Evolutionary conservation across 768 basidiomycete species (phyloP), one percentile per base, ranked within the genome.

Genomic region (Amanita subjunquillea): DNA sequence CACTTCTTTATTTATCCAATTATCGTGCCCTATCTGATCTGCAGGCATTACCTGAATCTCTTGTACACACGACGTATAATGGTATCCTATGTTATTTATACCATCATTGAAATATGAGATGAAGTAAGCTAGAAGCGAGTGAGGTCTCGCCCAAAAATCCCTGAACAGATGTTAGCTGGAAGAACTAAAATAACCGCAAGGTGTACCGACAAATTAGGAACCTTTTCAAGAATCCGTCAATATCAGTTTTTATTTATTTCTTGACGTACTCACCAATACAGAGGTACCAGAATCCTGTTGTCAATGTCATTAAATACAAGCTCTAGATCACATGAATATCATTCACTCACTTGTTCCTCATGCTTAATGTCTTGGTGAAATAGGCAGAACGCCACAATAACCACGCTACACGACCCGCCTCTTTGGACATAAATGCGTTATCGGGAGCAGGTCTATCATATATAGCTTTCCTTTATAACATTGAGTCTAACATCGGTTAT

Each of bases 331-430:
- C 6, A 20, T 41, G 34, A 32, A 47, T 32, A n/a, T 6, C 12
- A 17, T 50, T 20, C 6, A 73, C 75, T 59, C 57, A 82, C 81
- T 81, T 85, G 66, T 88, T 88, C 64, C 85, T 72, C 56, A 76
- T 54, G 60, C 83, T 87, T 50, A 90, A 64, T 3, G 85, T 85
- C 78, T 79, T 79, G 4, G 84, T 85, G 63, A 87, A 86, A 67
- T 91, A 90, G 2, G 87, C 86, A 15, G 82, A 84, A 50, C 87
- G 73, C 87, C 87, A 89, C 45, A 89, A 70, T 30, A 89, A 69
- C 86, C 86, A 89, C 9, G 87, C 87, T 37, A 85, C 56, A 36
- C 83, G 74, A 25, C 86, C 80, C 37, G 78, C 72, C 66, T 87
- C 78, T 63, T 79, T 81, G 51, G 73, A 67, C 67, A 80, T 68